Evolutionary conservation across 1,139 yeast species (phyloP).

Genomic region (Suhomyces chickasaworum): DNA sequence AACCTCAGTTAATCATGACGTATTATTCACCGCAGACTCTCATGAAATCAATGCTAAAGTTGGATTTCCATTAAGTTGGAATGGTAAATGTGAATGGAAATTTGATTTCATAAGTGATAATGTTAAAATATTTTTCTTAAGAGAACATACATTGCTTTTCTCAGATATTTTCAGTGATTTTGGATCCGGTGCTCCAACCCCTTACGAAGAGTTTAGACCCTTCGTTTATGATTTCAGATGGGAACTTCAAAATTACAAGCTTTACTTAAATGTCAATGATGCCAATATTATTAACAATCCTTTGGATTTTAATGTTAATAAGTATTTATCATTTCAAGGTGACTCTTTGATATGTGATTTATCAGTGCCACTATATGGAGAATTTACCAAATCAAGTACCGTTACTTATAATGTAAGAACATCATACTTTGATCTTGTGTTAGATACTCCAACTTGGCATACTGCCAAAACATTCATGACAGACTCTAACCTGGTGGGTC

Average conservation of each 20-base stretch:
- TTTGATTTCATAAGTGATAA: constrained; percentile 56
- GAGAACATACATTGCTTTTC: constrained; percentile 80
- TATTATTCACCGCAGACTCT: constrained; percentile 63
- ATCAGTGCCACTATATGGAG: constrained; percentile 61
- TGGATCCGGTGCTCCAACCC: constrained; percentile 67
- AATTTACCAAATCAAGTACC: constrained; percentile 57
- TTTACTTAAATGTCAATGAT: constrained; percentile 81
- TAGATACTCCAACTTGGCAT: constrained; percentile 92
- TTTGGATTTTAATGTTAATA: constrained; percentile 76
- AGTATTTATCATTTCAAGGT: constrained; percentile 74
- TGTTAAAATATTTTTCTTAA: constrained; percentile 63
- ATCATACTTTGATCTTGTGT: constrained; percentile 58
- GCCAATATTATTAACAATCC: constrained; percentile 88
- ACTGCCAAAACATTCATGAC: constrained; percentile 73
- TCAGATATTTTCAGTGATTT: constrained; percentile 79
- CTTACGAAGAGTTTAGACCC: constrained; percentile 78
- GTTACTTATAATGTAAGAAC: constrained; percentile 59
- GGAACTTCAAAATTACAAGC: constrained; percentile 56
- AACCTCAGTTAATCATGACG: constrained; percentile 87
- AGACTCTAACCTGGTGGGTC: constrained; percentile 60
- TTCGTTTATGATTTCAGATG: constrained; percentile 63
- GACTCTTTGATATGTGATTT: constrained; percentile 51
- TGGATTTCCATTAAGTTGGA: constrained; percentile 79
- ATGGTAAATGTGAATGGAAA: constrained; percentile 71
- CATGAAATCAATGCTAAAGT: constrained; percentile 60